Base-by-base conservation (phyloP, 352 stramenopile genomes). In the Globisporangium rhizosaccharum region DNA sequence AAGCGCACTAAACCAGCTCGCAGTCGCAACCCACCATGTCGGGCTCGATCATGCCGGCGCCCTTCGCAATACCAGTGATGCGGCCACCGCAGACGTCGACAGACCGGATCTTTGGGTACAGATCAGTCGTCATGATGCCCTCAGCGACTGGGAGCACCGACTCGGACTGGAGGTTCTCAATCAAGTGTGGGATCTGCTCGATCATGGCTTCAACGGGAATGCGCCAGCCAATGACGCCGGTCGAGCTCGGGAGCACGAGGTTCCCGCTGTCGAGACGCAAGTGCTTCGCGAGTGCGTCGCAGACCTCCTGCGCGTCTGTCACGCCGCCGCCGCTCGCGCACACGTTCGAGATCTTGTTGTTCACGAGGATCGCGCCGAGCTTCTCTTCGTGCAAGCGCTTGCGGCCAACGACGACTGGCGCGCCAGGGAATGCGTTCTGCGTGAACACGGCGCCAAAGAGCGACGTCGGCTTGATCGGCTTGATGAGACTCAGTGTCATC, bases 291-390 rank as follows among this genome's bases (percentile, higher is more conserved):
- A 98, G 75, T 23, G 88, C 85, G 37, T 95, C 79, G 66, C 96
- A 99, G 6, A 99, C 88, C 36, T 92, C 80, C 70, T 98, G 86
- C 5, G 95, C 84, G 61, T 98, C 93, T n/a, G 82, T 82, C 36
- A 97, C 81, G 56, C 95, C 90, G 41, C 94, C 91, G n/a, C 87
- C 85, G 59, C 87, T 95, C 23, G 96, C 93, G 59, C 96, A 98
- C 18, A 99, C 97, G 70, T 99, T 99, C 30, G 96, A 99, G 59
- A 99, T 97, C 79, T 99, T 99, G 77, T 99, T 99, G 75, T 99
- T 99, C 46, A 99, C 90, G 30, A 99, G 82, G 67, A 99, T 89
- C 12, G 92, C 96, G 66, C 97, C 92, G 47, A 99, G 73, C 47
- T 83, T 91, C 39, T 87, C 68, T 33, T 96, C 86, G 41, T 76